Conservation (phyloP, 495 filamentous ascomycete species). For the Pseudoneurospora amorphoporcata region DNA sequence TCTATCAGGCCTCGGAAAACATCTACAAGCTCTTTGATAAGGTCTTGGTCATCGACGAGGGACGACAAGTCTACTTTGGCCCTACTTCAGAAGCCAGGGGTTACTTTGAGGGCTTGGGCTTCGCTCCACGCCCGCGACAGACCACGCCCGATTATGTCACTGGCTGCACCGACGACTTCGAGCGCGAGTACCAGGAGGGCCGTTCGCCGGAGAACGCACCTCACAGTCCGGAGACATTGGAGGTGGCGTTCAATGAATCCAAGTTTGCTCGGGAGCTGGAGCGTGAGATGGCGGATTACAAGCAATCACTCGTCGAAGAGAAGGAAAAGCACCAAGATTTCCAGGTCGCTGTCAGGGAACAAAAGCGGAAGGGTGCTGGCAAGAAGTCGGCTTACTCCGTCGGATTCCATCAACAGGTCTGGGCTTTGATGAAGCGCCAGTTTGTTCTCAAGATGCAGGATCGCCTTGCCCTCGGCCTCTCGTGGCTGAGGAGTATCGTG, state of each 20-base stretch:
- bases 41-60: slow-evolving; percentile 71
- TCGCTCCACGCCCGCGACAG: slow-evolving; percentile 64
- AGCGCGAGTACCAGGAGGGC: slow-evolving; percentile 64
- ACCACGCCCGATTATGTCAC: slow-evolving; percentile 84
- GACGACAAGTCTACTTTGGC: slow-evolving; percentile 74
- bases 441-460: slow-evolving; percentile 81
- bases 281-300: slow-evolving; percentile 59
- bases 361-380: slow-evolving; percentile 58
- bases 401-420: slow-evolving; percentile 68
- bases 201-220: slow-evolving; percentile 52
- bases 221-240: slow-evolving; percentile 51
- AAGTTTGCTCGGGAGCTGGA: slow-evolving; percentile 43
- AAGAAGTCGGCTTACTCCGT: slow-evolving; percentile 70
- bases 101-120: slow-evolving; percentile 80
- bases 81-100: slow-evolving; percentile 53
- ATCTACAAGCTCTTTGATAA: slow-evolving; percentile 87
- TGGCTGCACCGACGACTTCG: slow-evolving; percentile 72
- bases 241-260: slow-evolving; percentile 58
- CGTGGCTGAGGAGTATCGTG: slow-evolving; percentile 64
- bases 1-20: slow-evolving; percentile 76
- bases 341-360: slow-evolving; percentile 60
- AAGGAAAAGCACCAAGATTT: slow-evolving; percentile 64
- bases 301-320: slow-evolving; percentile 46
- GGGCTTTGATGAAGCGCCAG: slow-evolving; percentile 73
- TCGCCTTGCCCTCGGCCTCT: slow-evolving; percentile 61